Conservation (phyloP, 805 yeast species). For the Pachysolen tannophilus region DNA sequence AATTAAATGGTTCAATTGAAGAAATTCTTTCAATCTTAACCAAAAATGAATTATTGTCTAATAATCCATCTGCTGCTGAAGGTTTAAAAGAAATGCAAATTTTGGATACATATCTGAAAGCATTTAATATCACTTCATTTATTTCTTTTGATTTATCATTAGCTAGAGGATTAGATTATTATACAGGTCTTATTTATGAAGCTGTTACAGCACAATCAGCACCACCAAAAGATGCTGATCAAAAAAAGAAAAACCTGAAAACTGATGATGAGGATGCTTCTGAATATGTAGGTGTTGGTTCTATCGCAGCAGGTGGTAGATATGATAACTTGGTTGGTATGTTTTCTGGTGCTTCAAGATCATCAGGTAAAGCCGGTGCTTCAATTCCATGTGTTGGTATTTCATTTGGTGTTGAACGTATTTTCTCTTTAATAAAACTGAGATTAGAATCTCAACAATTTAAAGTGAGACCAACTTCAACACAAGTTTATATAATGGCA, state of each 20-base stretch:
- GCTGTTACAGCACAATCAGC: constrained; percentile 94
- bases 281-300: constrained; percentile 96
- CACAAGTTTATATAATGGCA: constrained; percentile 95
- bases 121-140: constrained; percentile 62
- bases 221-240: constrained; percentile 80
- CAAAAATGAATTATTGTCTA: constrained; percentile 46
- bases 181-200: constrained; percentile 95
- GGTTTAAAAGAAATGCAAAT: constrained; percentile 78
- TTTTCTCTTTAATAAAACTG: constrained; percentile 82
- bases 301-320: constrained; percentile 98
- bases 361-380: constrained; percentile 51
- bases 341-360: constrained; percentile 80
- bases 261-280: constrained; percentile 78
- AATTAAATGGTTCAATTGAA: constrained; percentile 67
- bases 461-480: constrained; percentile 66
- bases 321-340: constrained; percentile 95
- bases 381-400: constrained; percentile 96
- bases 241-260: constrained; percentile 41
- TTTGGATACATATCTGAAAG: constrained; percentile 71
- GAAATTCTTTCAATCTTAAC: constrained; percentile 52
- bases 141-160: constrained; percentile 87
- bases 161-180: constrained; percentile 96
- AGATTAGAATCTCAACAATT: constrained; percentile 45
- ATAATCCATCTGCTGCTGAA: constrained; percentile 64
- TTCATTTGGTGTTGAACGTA: constrained; percentile 94